These are phyloP conservation scores for Dunaliella primolecta DNA, from an alignment of 139 green algal species.

Conservation along the genomic window DNA sequence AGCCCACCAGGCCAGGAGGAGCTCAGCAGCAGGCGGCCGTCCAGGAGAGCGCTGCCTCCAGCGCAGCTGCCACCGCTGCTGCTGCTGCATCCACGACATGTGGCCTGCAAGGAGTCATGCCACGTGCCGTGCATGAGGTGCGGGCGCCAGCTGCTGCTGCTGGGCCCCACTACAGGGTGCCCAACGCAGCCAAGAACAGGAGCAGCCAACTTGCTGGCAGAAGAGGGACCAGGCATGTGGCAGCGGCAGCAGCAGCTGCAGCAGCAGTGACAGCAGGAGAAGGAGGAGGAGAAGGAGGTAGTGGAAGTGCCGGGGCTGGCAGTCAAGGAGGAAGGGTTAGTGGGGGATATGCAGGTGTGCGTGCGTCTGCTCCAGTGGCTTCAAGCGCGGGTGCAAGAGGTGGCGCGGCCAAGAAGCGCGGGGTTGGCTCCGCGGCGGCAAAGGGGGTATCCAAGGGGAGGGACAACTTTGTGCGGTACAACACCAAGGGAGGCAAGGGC, in stretches of 20 bases:
- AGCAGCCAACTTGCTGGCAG: too few relatives aligned
- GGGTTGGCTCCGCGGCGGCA: background rate
- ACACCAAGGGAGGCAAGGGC: slow-evolving; percentile 16
- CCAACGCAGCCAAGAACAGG: too few relatives aligned
- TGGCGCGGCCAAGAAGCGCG: background rate
- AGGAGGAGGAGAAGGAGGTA: too few relatives aligned
- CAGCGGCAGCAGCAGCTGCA: too few relatives aligned
- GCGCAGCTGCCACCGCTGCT: background rate
- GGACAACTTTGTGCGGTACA: slow-evolving; percentile 29
- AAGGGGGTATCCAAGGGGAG: background rate
- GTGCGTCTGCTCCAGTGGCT: background rate
- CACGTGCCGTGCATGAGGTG: too few relatives aligned
- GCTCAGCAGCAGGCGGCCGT: too few relatives aligned
- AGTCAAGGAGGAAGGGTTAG: background rate
- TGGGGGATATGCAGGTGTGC: background rate
- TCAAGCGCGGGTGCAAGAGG: background rate
- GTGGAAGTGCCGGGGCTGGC: background rate
- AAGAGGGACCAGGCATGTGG: too few relatives aligned
- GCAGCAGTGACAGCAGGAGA: too few relatives aligned
- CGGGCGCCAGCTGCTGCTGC: too few relatives aligned
- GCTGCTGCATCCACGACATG: too few relatives aligned
- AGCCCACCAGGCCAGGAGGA: background rate
- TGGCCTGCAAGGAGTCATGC: too few relatives aligned
- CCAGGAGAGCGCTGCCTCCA: background rate
- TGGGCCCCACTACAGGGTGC: too few relatives aligned